phyloP scores from a whole-genome alignment of 1,284 basidiomycete genomes.

The Mycena sp. region DNA sequence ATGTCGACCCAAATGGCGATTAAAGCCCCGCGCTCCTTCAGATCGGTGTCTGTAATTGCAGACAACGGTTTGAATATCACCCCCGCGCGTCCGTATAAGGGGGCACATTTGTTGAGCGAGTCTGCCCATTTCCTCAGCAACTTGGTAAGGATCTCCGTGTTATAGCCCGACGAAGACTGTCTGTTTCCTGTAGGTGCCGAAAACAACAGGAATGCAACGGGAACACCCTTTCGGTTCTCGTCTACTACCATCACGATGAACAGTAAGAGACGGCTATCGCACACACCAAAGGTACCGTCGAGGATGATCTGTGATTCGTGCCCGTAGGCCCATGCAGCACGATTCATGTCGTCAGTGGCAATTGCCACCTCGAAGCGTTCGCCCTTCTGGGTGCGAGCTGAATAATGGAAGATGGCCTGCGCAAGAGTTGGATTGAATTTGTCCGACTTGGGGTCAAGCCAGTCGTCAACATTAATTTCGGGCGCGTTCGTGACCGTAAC shows the following conservation, averaged over 20 bases:
- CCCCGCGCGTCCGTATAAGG: neutral
- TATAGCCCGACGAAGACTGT: conserved; percentile 18
- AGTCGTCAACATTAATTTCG: conserved; percentile 30
- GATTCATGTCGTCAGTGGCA: conserved; percentile 1
- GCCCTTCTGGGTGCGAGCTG: conserved; percentile 17
- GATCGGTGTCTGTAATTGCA: conserved; percentile 38
- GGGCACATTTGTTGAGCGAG: neutral
- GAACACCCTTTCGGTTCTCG: conserved; percentile 20
- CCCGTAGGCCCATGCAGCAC: conserved; percentile 14
- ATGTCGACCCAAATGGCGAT: conserved; percentile 21
- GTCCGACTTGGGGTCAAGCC: conserved; percentile 22
- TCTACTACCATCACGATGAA: conserved; percentile 24
- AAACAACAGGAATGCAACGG: conserved; percentile 22
- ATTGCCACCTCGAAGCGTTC: conserved; percentile 29
- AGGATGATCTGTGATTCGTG: conserved; percentile 18
- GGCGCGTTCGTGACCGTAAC: conserved; percentile 20
- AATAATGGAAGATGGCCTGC: conserved; percentile 31
- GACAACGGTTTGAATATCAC: conserved; percentile 28
- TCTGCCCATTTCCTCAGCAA: conserved; percentile 9
- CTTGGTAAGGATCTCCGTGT: conserved; percentile 15
- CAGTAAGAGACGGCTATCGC: conserved; percentile 15
- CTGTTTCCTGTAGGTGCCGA: conserved; percentile 17
- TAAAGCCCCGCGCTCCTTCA: conserved; percentile 33
- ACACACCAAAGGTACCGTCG: conserved; percentile 19
- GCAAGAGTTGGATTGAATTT: neutral